Conservation (phyloP, 148 eudicot genomes). For the Vaccinium darrowii region DNA sequence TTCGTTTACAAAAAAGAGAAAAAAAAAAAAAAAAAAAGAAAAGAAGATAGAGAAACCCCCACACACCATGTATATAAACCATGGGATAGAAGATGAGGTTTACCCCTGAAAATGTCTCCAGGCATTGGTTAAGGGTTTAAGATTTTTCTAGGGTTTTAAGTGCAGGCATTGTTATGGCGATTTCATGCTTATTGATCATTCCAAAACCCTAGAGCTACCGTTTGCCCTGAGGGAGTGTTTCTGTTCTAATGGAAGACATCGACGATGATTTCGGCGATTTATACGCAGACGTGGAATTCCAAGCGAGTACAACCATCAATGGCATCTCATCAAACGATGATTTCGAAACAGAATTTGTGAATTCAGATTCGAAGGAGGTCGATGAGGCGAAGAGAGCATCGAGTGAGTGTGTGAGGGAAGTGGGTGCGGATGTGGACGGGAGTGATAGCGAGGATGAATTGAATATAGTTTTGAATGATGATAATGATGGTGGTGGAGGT, state of each 20-base stretch:
- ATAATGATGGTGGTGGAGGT: conserved; percentile 9
- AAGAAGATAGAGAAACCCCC: not conserved
- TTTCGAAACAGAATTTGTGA: not conserved
- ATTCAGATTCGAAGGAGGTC: not conserved
- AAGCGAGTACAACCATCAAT: conserved; percentile 36
- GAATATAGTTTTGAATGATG: conserved; percentile 34
- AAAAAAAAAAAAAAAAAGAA: not conserved
- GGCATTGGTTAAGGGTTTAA: conserved; percentile 11
- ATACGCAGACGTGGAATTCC: conserved; percentile 43
- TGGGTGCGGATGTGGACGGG: conserved; percentile 14
- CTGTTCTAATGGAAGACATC: conserved; percentile 23
- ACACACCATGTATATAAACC: not conserved
- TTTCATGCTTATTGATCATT: not conserved
- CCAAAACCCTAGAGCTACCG: not conserved
- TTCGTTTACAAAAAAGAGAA: not conserved
- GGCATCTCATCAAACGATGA: not conserved
- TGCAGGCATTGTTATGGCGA: not conserved
- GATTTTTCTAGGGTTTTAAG: conserved; percentile 17
- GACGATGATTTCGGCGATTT: conserved; percentile 49
- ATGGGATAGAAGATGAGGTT: not conserved
- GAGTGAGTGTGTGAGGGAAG: conserved; percentile 13
- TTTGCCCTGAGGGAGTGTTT: not conserved
- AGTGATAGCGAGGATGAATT: conserved; percentile 40
- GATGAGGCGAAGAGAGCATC: conserved; percentile 10
- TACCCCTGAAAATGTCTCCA: not conserved